Evolutionary conservation across 2,329 filamentous ascomycete genomes (phyloP).

Genomic region (Aspergillus ustus): DNA sequence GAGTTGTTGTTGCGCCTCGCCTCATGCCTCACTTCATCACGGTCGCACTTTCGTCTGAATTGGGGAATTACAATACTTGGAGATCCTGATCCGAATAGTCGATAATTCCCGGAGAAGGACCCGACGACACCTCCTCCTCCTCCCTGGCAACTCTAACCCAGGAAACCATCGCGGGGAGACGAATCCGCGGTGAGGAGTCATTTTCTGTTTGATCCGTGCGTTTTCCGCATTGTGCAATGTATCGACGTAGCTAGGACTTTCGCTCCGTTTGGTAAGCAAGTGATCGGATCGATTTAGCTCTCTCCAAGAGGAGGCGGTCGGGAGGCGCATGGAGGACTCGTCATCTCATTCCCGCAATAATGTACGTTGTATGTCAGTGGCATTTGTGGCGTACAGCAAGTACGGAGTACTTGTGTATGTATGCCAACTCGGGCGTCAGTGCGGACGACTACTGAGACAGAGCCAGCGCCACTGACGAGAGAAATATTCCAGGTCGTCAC

Average conservation of each 20-base stretch:
- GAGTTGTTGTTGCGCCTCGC: not conserved
- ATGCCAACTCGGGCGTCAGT: too few species aligned
- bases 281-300: not conserved
- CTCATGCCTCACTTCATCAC: not conserved
- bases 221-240: not conserved
- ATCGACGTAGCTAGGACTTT: too few species aligned
- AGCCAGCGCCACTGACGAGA: not conserved
- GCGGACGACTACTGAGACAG: too few species aligned
- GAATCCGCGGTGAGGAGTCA: slow-evolving; percentile 3
- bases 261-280: not conserved
- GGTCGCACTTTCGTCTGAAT: not conserved
- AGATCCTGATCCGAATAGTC: not conserved
- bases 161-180: not conserved
- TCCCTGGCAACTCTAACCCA: not conserved
- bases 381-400: not conserved
- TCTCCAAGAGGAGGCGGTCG: not conserved
- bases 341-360: not conserved
- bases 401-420: not conserved
- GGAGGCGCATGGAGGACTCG: not conserved
- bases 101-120: not conserved
- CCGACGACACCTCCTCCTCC: not conserved
- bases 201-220: not conserved
- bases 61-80: too few species aligned
- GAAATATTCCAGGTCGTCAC: not conserved
- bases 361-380: not conserved